These are phyloP conservation scores for Rhododendron ovatum DNA, from an alignment of 148 eudicot genomes.

Conservation along the genomic window DNA sequence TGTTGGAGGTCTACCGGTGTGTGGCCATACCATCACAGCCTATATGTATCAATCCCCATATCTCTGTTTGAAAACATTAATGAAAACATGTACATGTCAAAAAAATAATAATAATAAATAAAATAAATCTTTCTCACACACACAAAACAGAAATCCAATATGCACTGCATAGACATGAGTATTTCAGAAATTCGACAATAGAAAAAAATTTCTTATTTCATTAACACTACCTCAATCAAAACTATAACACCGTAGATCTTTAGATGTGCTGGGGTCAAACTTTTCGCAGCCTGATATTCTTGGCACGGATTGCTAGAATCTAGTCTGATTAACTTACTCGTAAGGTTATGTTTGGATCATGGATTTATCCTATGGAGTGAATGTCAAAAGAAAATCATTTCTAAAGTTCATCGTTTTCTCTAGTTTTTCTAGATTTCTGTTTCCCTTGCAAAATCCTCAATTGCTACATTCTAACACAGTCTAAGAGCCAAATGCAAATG, in stretches of 20 bases:
- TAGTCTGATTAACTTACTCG: neutral
- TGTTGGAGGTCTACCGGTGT: neutral
- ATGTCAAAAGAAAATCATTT: neutral
- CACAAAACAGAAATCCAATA: neutral
- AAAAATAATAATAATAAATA: too few relatives aligned
- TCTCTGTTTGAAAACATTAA: neutral
- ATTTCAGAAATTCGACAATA: neutral
- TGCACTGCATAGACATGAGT: neutral
- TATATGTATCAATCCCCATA: neutral
- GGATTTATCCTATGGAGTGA: neutral
- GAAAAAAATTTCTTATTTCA: neutral
- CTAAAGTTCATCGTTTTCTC: neutral
- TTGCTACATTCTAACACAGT: neutral
- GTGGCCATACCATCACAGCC: neutral
- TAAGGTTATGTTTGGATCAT: neutral
- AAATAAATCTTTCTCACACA: neutral
- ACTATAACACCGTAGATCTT: neutral
- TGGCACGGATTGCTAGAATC: neutral
- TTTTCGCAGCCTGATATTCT: neutral
- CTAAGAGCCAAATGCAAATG: neutral
- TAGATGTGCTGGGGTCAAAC: neutral
- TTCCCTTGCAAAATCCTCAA: neutral
- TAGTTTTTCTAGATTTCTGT: neutral
- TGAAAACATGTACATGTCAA: neutral
- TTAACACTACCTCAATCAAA: neutral